Evolutionary conservation across 306 rosid species (phyloP), one percentile per base, ranked within the genome.

Genomic region (Begonia masoniana): DNA sequence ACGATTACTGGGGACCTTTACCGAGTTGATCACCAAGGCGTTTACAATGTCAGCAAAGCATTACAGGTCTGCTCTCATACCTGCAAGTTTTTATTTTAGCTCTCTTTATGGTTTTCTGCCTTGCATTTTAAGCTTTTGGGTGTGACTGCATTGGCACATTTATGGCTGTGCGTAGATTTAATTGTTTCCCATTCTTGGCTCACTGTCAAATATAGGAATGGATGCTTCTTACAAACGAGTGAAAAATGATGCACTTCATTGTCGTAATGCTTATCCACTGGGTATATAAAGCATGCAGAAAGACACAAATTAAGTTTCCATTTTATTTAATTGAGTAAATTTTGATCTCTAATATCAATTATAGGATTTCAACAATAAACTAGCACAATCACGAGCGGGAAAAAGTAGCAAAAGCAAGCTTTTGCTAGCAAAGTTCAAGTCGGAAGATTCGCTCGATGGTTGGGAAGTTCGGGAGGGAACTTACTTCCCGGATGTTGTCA

Each of bases 351-450:
- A 50, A 5, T 54, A 21, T 31, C n/a, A 70, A 63, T 66, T 81
- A 64, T 78, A 89, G 97, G 97, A 91, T 66, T 85, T 76, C 68
- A 91, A 85, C 68, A 91, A 91, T 65, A 59, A 83, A 76, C 68
- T 91, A 58, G 97, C 96, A 0, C 97, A 91, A 57, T 57, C 84
- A 46, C 77, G 97, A 53, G 97, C 97, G 31, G 97, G 96, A 12
- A 91, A 78, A 70, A 91, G 97, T 75, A 91, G 96, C 62, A 85
- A 91, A 73, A 85, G 94, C 75, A 91, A 91, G 79, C 82, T 91
- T 69, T 46, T 70, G 24, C 71, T 91, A 50, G 70, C 82, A 47
- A 91, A 91, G 76, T 85, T 91, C 75, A 91, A 81, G 64, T 61
- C 87, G 56, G 59, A 50, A 10, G 83, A 82, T 57, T 81, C 96